Base-by-base conservation (phyloP, 345 rosid species). In the Barbarea vulgaris region DNA sequence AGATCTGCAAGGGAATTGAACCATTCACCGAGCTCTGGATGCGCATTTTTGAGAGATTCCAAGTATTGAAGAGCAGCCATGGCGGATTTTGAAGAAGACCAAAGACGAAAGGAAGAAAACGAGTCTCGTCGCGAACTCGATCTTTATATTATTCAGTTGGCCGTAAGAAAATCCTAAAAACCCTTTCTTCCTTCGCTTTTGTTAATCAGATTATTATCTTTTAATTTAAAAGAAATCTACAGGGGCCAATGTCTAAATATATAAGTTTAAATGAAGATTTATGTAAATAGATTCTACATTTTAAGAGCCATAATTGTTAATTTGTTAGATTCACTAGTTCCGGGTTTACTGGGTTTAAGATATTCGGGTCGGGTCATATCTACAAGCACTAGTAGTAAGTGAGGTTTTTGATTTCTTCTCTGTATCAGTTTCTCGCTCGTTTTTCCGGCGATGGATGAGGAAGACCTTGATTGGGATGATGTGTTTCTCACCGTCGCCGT, bases 31-130 rank as follows among this genome's bases (percentile, higher is more conserved):
- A 88, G 87, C 78, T 96, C 99, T 9, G 98, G 98, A 47, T 89
- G 87, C 59, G 82, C 82, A 60, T 47, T 87, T 61, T 93, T 85
- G 63, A 80, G 84, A 37, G 94, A 70, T 52, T 96, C 98, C 78
- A 93, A 76, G 84, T 93, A 93, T 33, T 89, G 85, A 39, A 96
- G 90, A 69, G 99, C 99, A 47, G 97, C 91, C 99, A 95, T 95
- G 80, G 81, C 46, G 64, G 64, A 48, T 69, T 61, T 59, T 4
- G 52, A 75, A 56, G 69, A 3, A 56, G 81, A 77, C 8, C 8
- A 42, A 67, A 2, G 63, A 34, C 24, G 33, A 12, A 15, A 22
- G 27, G 41, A 37, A 15, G 64, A 47, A 19, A 21, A 59, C 21
- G 21, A 60, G 6, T 17, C 19, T 8, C n/a, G n/a, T n/a, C n/a